phyloP scores from a whole-genome alignment of 768 basidiomycete genomes.

The Boletus pseudo-olivaceus region DNA sequence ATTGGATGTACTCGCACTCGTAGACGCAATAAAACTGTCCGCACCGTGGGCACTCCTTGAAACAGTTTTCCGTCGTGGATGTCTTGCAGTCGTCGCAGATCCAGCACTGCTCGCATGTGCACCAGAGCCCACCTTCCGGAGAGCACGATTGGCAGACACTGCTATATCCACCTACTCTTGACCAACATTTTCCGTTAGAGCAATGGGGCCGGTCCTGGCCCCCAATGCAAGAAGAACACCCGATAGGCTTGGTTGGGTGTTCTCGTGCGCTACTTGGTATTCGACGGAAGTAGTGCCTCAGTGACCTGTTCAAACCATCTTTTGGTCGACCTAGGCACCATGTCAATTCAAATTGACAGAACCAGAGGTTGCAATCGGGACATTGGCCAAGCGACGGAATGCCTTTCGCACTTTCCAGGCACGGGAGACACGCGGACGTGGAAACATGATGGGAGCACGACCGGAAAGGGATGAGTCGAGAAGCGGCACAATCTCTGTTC shows the following conservation, averaged over 20 bases:
- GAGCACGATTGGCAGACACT: slow-evolving; percentile 19
- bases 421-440: slow-evolving; percentile 6
- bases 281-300: not conserved
- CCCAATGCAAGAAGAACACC: slow-evolving; percentile 7
- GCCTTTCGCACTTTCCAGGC: slow-evolving; percentile 1
- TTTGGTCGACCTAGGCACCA: slow-evolving; percentile 26
- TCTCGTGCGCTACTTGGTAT: slow-evolving; percentile 3
- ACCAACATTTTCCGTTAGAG: slow-evolving; percentile 19
- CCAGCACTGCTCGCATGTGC: slow-evolving; percentile 20
- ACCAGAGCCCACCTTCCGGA: slow-evolving; percentile 19
- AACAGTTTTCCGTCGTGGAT: slow-evolving; percentile 1
- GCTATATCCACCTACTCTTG: slow-evolving; percentile 4
- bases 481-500: slow-evolving; percentile 15
- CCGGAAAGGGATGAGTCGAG: slow-evolving; percentile 14
- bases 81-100: slow-evolving; percentile 23
- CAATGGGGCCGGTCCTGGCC: slow-evolving; percentile 9
- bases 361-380: slow-evolving; percentile 22
- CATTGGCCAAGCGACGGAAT: slow-evolving; percentile 16
- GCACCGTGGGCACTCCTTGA: slow-evolving; percentile 20
- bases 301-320: not conserved
- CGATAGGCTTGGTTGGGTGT: slow-evolving; percentile 14
- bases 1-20: slow-evolving; percentile 23
- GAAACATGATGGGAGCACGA: slow-evolving; percentile 15
- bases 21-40: slow-evolving; percentile 12
- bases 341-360: slow-evolving; percentile 16